Conservation (phyloP, 2,329 filamentous ascomycete species). For the Sclerotinia trifoliorum region DNA sequence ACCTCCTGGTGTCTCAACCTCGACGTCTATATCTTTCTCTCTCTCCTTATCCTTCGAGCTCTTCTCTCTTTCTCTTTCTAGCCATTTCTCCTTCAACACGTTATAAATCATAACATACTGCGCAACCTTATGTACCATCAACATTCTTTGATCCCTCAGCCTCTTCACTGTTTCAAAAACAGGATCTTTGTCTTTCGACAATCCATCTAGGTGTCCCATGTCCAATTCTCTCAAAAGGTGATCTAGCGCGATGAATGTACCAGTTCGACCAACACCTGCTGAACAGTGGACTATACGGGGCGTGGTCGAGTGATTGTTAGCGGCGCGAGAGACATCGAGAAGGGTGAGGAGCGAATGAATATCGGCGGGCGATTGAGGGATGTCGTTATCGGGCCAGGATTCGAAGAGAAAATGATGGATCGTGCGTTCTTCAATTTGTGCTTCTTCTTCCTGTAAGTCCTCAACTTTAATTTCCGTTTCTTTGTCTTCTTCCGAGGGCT, state of each 20-base stretch:
- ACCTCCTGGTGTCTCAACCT: not conserved
- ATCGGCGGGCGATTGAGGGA: constrained; percentile 26
- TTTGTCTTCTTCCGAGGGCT: not conserved
- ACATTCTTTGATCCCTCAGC: constrained; percentile 28
- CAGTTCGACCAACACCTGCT: constrained; percentile 89
- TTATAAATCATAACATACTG: constrained; percentile 29
- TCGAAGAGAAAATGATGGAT: constrained; percentile 29
- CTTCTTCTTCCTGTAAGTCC: constrained; percentile 6
- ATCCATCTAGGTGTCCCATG: constrained; percentile 22
- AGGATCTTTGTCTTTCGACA: constrained; percentile 24
- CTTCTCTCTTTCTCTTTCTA: constrained; percentile 13
- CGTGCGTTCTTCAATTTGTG: constrained; percentile 17
- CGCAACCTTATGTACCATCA: constrained; percentile 25
- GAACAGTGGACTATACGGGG: constrained; percentile 77
- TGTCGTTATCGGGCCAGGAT: constrained; percentile 28
- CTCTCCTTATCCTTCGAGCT: not conserved
- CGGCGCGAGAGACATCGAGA: constrained; percentile 20
- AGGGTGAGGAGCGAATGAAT: constrained; percentile 24
- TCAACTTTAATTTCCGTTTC: not conserved
- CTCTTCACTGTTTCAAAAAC: constrained; percentile 28
- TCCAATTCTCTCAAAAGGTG: constrained; percentile 27
- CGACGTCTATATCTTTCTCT: not conserved
- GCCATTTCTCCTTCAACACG: constrained; percentile 27
- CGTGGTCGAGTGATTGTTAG: constrained; percentile 6
- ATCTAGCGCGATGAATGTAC: constrained; percentile 61